Conservation (phyloP, 2,329 filamentous ascomycete genomes). For the Aspergillus neoniger region DNA sequence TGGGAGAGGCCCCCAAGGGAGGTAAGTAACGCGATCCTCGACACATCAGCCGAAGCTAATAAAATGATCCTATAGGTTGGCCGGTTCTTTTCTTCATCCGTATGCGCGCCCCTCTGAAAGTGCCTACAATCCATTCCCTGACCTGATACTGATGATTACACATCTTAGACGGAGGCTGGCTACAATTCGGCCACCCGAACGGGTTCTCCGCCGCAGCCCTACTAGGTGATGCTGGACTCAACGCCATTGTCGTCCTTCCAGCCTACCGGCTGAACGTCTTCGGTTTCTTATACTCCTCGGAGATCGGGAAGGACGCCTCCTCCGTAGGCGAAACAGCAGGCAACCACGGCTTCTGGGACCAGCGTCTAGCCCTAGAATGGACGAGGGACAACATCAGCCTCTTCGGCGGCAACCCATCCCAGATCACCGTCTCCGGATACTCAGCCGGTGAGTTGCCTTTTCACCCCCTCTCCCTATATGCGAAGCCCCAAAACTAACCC, state of each 20-base stretch:
- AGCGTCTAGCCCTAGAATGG: slow-evolving; percentile 59
- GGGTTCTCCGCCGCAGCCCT: slow-evolving; percentile 48
- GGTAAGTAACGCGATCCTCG: slow-evolving; percentile 23
- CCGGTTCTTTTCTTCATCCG: slow-evolving; percentile 61
- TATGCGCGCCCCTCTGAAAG: slow-evolving; percentile 29
- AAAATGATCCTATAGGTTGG: slow-evolving; percentile 43
- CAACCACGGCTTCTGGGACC: slow-evolving; percentile 61
- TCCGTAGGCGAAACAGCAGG: slow-evolving; percentile 41
- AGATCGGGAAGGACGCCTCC: slow-evolving; percentile 48
- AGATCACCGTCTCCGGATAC: slow-evolving; percentile 59
- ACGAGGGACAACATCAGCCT: slow-evolving; percentile 52
- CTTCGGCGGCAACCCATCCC: slow-evolving; percentile 54
- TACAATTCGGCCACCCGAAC: slow-evolving; percentile 59
- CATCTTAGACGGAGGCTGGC: slow-evolving; percentile 53
- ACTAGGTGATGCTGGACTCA: slow-evolving; percentile 52
- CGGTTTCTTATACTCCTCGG: slow-evolving; percentile 56
- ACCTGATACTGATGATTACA: not conserved
- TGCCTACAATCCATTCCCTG: too few relatives aligned
- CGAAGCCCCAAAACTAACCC: slow-evolving; percentile 6
- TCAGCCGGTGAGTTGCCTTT: slow-evolving; percentile 48
- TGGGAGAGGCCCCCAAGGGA: slow-evolving; percentile 44
- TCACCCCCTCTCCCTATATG: not conserved
- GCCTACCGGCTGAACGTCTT: slow-evolving; percentile 60
- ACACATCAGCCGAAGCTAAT: not conserved
- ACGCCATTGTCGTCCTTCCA: slow-evolving; percentile 56